phyloP scores from a whole-genome alignment of 1,139 yeast genomes.

The Taphrina confusa region DNA sequence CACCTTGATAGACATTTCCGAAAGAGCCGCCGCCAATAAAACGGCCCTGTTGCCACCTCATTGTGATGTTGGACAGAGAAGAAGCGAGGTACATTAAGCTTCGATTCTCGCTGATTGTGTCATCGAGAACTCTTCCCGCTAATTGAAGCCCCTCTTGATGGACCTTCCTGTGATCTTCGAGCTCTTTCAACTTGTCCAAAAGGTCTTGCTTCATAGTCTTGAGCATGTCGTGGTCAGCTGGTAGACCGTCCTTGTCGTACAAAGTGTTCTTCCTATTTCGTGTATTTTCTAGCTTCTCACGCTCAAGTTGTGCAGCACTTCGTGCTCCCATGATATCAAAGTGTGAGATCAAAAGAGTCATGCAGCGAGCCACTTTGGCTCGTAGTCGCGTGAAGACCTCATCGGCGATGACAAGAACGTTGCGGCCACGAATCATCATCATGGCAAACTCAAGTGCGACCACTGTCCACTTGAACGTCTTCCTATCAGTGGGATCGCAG shows the following conservation, averaged over 20 bases:
- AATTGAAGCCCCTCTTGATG: constrained; percentile 57
- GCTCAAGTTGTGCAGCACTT: constrained; percentile 64
- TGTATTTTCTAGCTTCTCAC: constrained; percentile 53
- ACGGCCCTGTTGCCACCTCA: constrained; percentile 95
- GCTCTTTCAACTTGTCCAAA: constrained; percentile 58
- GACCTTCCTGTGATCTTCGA: constrained; percentile 60
- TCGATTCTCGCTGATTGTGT: constrained; percentile 81
- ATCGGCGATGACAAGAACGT: constrained; percentile 75
- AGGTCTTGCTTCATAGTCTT: constrained; percentile 61
- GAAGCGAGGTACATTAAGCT: constrained; percentile 84
- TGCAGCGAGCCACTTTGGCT: constrained; percentile 87
- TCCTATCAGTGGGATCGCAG: constrained; percentile 86
- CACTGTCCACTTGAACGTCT: constrained; percentile 94
- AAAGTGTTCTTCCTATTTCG: constrained; percentile 32
- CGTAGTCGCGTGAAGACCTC: constrained; percentile 73
- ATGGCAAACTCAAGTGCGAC: constrained; percentile 92
- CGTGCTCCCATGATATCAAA: constrained; percentile 98
- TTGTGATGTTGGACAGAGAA: constrained; percentile 84
- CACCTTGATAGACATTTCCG: constrained; percentile 91
- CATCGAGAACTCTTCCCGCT: constrained; percentile 88
- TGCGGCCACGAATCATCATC: constrained; percentile 91
- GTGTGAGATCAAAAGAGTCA: constrained; percentile 89
- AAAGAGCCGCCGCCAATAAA: constrained; percentile 95
- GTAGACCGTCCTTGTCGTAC: constrained; percentile 18
- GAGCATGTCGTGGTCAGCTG: constrained; percentile 53